phyloP scores from a whole-genome alignment of 2,329 filamentous ascomycete genomes.

The Stachybotrys chlorohalonatus region DNA sequence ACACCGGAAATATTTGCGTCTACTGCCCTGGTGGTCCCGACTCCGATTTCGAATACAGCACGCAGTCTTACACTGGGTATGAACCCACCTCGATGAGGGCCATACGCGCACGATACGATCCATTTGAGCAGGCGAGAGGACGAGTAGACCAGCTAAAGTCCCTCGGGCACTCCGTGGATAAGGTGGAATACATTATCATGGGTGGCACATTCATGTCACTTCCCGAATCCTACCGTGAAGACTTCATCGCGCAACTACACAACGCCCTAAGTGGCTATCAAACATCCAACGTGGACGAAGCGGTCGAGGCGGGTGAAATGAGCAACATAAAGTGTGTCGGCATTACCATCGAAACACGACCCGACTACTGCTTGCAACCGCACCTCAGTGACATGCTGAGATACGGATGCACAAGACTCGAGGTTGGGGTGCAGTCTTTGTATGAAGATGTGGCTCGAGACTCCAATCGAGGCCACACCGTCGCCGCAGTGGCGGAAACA shows the following conservation, averaged over 20 bases:
- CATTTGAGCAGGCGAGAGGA: conserved; percentile 92
- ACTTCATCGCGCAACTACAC: conserved; percentile 91
- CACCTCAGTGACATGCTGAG: conserved; percentile 92
- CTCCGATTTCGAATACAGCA: conserved; percentile 98
- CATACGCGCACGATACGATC: conserved; percentile 93
- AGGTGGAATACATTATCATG: conserved; percentile 99
- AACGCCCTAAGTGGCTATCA: conserved; percentile 96
- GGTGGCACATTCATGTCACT: conserved; percentile 98
- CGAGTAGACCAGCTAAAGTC: conserved; percentile 95
- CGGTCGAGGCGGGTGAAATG: conserved; percentile 89
- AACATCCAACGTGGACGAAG: conserved; percentile 88
- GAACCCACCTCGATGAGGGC: conserved; percentile 98
- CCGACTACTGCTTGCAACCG: conserved; percentile 94
- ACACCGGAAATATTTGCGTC: conserved; percentile 97
- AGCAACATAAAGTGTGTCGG: conserved; percentile 96
- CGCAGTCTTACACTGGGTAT: conserved; percentile 97
- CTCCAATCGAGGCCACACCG: conserved; percentile 93
- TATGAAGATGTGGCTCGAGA: conserved; percentile 98
- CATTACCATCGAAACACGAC: conserved; percentile 95
- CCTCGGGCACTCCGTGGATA: conserved; percentile 93
- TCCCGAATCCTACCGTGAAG: conserved; percentile 77
- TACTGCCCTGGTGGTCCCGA: conserved; percentile 97
- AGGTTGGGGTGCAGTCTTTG: conserved; percentile 90
- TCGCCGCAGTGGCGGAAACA: conserved; percentile 89
- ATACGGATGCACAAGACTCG: conserved; percentile 92